Evolutionary conservation across 2,329 filamentous ascomycete species (phyloP).

Genomic region (Calonectria crousiana): DNA sequence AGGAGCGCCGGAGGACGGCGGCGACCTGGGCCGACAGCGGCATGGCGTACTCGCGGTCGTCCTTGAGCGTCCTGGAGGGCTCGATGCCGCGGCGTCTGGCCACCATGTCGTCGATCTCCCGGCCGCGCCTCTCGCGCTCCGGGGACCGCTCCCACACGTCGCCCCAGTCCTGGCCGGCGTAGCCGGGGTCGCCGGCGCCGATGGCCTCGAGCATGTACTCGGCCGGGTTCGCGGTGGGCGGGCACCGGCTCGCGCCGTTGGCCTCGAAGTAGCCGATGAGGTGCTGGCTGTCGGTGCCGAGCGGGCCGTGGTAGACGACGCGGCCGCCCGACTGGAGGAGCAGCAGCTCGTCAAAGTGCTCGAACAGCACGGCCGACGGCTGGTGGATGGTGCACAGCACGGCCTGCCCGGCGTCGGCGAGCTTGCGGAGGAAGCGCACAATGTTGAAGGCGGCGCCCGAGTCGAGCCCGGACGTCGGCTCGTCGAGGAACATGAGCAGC

Average conservation of each 20-base stretch:
- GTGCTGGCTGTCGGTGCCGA: constrained; percentile 61
- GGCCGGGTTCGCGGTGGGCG: constrained; percentile 63
- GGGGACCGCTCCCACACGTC: constrained; percentile 69
- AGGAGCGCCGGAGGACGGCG: constrained; percentile 68
- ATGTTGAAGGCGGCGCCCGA: constrained; percentile 72
- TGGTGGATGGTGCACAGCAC: constrained; percentile 73
- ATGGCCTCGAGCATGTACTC: constrained; percentile 70
- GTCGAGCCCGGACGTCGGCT: constrained; percentile 70
- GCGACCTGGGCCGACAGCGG: constrained; percentile 65
- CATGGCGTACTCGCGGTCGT: constrained; percentile 73
- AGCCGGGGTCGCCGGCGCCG: constrained; percentile 72
- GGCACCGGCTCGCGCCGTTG: constrained; percentile 62
- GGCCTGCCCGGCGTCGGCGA: constrained; percentile 70
- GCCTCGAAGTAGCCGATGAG: constrained; percentile 66
- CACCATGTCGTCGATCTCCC: constrained; percentile 67
- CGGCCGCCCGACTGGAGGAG: constrained; percentile 66
- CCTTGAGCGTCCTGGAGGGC: constrained; percentile 54
- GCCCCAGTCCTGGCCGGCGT: constrained; percentile 71
- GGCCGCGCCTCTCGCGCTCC: constrained; percentile 58
- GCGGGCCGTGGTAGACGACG: constrained; percentile 66
- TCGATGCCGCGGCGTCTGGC: constrained; percentile 55
- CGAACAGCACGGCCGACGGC: constrained; percentile 67
- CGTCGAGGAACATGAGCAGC: constrained; percentile 74
- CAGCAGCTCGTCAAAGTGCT: constrained; percentile 68
- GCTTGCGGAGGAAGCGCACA: constrained; percentile 70